A percentile compares a stretch with the other conserved stretches of the same genome.
Evolutionary conservation across 1,284 basidiomycete species (phyloP).

Genomic region (Sporisorium graminicola): DNA sequence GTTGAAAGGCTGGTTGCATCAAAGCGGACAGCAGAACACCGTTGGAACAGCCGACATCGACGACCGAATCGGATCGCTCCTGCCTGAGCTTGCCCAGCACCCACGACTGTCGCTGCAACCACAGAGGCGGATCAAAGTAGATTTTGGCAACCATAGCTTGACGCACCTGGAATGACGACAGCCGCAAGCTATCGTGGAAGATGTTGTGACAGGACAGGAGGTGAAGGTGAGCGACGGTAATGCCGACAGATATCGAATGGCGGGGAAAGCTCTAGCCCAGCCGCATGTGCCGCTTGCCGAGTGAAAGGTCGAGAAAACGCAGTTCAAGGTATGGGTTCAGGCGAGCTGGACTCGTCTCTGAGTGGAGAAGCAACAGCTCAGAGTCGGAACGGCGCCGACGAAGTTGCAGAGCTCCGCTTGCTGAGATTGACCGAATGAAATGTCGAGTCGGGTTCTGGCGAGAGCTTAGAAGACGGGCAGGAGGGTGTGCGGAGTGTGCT

Average conservation of each 20-base stretch:
- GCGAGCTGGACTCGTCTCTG: not conserved
- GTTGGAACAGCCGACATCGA: slow-evolving; percentile 55
- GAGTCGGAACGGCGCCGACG: slow-evolving; percentile 3
- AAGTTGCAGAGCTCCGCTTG: not conserved
- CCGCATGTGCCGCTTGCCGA: not conserved
- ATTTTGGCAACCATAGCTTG: slow-evolving; percentile 36
- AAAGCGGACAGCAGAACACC: slow-evolving; percentile 50
- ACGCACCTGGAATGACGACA: not conserved
- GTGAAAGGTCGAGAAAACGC: not conserved
- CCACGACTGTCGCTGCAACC: slow-evolving; percentile 55
- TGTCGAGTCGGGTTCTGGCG: not conserved
- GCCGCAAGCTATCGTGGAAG: not conserved
- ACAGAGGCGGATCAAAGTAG: slow-evolving; percentile 54
- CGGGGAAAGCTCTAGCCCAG: not conserved
- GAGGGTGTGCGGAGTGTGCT: not conserved
- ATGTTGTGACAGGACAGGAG: not conserved
- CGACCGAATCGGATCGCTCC: slow-evolving; percentile 47
- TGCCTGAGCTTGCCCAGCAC: slow-evolving; percentile 42
- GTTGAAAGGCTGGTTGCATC: slow-evolving; percentile 54
- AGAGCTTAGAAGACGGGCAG: not conserved
- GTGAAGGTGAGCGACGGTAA: not conserved
- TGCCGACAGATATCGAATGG: not conserved
- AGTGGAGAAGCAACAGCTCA: not conserved
- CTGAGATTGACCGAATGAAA: not conserved
- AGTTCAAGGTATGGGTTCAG: not conserved